phyloP scores from a whole-genome alignment of 352 stramenopile genomes.

The Aphanomyces astaci region DNA sequence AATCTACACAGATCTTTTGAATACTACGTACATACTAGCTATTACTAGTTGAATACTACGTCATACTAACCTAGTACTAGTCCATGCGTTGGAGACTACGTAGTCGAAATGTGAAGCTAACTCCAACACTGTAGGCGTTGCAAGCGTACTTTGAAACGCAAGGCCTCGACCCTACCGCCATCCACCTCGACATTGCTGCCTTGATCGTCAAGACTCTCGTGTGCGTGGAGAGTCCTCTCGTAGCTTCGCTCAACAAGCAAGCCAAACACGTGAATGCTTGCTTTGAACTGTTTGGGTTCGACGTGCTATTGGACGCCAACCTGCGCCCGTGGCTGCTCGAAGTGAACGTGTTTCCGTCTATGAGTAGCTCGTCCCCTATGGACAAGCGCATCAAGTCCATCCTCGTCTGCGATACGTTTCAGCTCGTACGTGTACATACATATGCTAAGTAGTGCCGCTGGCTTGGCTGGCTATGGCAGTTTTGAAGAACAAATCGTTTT shows the following conservation, averaged over 20 bases:
- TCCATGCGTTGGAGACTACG: too few species aligned
- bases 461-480: too few species aligned
- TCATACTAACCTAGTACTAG: too few species aligned
- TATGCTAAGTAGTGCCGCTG: too few species aligned
- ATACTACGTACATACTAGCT: too few species aligned
- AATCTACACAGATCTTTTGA: too few species aligned
- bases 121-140: constrained; percentile 18
- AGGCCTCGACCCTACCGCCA: constrained; percentile 28
- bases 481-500: too few species aligned
- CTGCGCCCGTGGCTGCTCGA: constrained; percentile 84
- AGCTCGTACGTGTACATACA: constrained; percentile 41
- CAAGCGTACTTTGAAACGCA: constrained; percentile 8
- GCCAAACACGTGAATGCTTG: constrained; percentile 30
- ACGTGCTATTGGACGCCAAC: constrained; percentile 71
- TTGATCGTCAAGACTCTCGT: constrained; percentile 87
- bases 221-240: constrained; percentile 71
- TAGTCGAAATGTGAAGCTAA: too few species aligned
- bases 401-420: constrained; percentile 81
- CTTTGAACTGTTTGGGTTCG: constrained; percentile 88
- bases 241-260: constrained; percentile 28
- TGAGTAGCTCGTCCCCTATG: constrained; percentile 77
- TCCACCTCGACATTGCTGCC: constrained; percentile 50
- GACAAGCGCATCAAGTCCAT: constrained; percentile 87
- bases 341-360: constrained; percentile 85
- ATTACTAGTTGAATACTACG: too few species aligned